Base-by-base conservation (phyloP, 768 basidiomycete species). In the Sarcodon sp. region DNA sequence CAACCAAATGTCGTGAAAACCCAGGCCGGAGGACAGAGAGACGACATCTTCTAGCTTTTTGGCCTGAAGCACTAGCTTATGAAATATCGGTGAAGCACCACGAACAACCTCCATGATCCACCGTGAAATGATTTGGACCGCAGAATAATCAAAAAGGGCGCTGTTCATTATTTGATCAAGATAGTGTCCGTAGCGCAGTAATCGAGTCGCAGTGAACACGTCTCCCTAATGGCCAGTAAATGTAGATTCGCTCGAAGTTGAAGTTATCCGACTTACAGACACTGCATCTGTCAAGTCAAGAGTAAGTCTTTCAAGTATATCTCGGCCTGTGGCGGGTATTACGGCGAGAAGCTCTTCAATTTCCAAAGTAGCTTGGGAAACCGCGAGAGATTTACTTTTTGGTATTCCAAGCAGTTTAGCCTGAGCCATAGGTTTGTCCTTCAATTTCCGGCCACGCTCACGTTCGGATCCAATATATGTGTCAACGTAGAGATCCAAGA, bases 11-110 rank as follows among this genome's bases (percentile, higher is more conserved):
- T 44, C 50, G 46, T 49, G 15, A 55, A 54, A 10, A 37, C 83
- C 85, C 21, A 77, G 68, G 4, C 93, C 92, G n/a, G 77, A 73
- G 6, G 78, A 76, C 12, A 80, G 71, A 3, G 74, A 75, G 12
- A 85, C 67, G 3, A 67, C 57, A 4, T 69, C 61, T 35, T 70
- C 66, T 3, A 93, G 65, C 6, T 57, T 55, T 33, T 64, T 49
- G 6, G 66, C 65, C 27, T 61, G 54, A n/a, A 47, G 44, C 7
- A 54, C 55, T 32, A 79, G 56, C 21, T 55, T 46, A 1, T 48
- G 37, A 45, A 77, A 72, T 3, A 50, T 38, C 3, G 62, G 46
- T 3, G 71, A 60, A 35, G 65, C 59, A 11, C 57, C 52, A 11
- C 64, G 53, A 2, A 82, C 57, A 3, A 64, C 57, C 33, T 72